phyloP scores from a whole-genome alignment of 495 filamentous ascomycete species.

The Penicillium roqueforti region DNA sequence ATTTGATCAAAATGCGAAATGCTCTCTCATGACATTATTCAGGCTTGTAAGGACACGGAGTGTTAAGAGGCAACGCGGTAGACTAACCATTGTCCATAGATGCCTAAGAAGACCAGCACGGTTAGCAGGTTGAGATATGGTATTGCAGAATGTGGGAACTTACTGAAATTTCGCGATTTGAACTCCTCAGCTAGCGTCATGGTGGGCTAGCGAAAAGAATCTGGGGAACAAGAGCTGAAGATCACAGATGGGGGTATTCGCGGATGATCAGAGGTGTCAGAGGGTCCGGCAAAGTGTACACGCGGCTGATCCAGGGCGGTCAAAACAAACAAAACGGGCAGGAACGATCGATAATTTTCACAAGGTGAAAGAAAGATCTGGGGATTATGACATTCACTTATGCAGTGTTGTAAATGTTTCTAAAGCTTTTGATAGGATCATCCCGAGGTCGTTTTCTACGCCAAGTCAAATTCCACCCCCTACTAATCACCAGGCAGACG shows the following conservation, averaged over 20 bases:
- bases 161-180: slow-evolving; percentile 96
- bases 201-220: slow-evolving; percentile 19
- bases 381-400: neutral
- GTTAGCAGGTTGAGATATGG: slow-evolving; percentile 32
- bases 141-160: slow-evolving; percentile 32
- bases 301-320: slow-evolving; percentile 27
- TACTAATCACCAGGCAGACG: neutral
- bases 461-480: too few species aligned
- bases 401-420: neutral
- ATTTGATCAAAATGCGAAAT: neutral
- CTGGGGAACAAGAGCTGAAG: slow-evolving; percentile 1
- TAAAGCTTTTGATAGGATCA: neutral
- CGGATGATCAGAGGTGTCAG: slow-evolving; percentile 8
- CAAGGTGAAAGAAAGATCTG: neutral
- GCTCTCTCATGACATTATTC: neutral
- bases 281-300: slow-evolving; percentile 21
- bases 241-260: slow-evolving; percentile 3
- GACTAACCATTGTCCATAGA: slow-evolving; percentile 98
- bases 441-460: neutral
- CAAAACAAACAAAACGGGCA: slow-evolving; percentile 28
- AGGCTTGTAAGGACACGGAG: neutral
- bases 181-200: slow-evolving; percentile 69
- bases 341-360: neutral
- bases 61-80: neutral
- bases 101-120: slow-evolving; percentile 57